Percentiles rank a stretch among this genome's conserved stretches.
phyloP scores from a whole-genome alignment of 108 stramenopile genomes.

The Discostella stelligeroides region DNA sequence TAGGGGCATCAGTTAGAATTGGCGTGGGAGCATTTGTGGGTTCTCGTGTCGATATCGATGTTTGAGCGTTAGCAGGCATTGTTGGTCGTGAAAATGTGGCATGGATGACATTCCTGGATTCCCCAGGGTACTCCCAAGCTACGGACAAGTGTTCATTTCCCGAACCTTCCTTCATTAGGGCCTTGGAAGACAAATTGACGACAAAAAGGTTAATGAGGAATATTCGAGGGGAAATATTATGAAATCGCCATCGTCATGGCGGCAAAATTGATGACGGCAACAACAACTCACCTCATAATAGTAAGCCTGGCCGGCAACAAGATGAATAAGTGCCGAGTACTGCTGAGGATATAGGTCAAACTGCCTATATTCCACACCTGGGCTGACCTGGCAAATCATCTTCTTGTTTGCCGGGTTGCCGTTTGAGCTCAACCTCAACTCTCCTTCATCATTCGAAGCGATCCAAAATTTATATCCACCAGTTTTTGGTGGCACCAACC shows the following conservation, averaged over 20 bases:
- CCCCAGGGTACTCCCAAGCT: slow-evolving; percentile 7
- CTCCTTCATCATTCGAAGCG: too few relatives aligned
- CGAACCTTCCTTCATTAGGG: slow-evolving; percentile 1
- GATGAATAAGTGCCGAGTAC: slow-evolving; percentile 10
- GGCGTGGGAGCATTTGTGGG: too few relatives aligned
- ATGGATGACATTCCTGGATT: background rate
- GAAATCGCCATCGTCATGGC: too few relatives aligned
- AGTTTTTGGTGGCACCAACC: too few relatives aligned
- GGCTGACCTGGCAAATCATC: background rate
- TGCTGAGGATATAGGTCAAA: slow-evolving; percentile 9
- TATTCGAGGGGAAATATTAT: background rate
- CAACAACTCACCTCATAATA: slow-evolving; percentile 10
- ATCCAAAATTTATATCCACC: too few relatives aligned
- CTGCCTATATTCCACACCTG: background rate
- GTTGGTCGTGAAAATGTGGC: background rate
- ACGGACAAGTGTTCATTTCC: background rate
- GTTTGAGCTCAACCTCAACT: too few relatives aligned
- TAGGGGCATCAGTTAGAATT: too few relatives aligned
- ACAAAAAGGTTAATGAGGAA: too few relatives aligned
- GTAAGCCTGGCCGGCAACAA: slow-evolving; percentile 14
- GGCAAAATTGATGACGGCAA: too few relatives aligned
- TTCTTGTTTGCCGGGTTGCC: background rate
- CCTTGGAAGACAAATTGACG: background rate
- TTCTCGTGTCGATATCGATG: too few relatives aligned
- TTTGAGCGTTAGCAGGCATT: too few relatives aligned